These are phyloP conservation scores for Elaeagnus macrophylla DNA, from an alignment of 306 rosid genomes.

Conservation along the genomic window DNA sequence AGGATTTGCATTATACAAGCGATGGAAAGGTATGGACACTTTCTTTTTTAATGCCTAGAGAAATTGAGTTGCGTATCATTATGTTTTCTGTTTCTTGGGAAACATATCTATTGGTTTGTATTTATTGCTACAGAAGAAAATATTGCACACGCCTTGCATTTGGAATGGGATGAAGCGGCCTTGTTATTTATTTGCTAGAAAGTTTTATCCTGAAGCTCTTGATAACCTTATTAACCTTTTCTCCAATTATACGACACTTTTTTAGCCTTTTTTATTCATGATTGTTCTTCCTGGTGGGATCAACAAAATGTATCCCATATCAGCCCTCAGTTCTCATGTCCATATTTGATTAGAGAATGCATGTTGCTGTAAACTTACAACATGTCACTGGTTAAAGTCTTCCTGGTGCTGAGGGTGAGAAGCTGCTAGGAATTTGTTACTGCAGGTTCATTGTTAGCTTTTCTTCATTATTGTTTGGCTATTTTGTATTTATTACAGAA, in stretches of 20 bases:
- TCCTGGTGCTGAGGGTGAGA: no score
- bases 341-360: not conserved
- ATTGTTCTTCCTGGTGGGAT: not conserved
- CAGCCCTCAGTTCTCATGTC: not conserved
- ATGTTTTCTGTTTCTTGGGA: not conserved
- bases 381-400: no score
- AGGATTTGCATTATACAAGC: constrained; percentile 25
- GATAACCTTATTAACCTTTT: constrained; percentile 32
- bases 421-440: no score
- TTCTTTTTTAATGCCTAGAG: not conserved
- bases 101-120: not conserved
- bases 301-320: not conserved
- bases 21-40: constrained; percentile 22
- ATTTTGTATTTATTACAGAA: no score
- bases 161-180: constrained; percentile 47
- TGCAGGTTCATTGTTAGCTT: no score
- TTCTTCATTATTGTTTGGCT: no score
- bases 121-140: constrained; percentile 23
- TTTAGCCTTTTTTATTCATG: not conserved
- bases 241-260: constrained; percentile 23
- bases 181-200: constrained; percentile 43
- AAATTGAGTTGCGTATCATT: not conserved
- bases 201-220: constrained; percentile 49
- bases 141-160: constrained; percentile 21
- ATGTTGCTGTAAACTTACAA: no score